Percentiles rank a stretch among this genome's conserved stretches.
Conservation (phyloP, 2,329 filamentous ascomycete species). For the Pseudocercospora fuligena region DNA sequence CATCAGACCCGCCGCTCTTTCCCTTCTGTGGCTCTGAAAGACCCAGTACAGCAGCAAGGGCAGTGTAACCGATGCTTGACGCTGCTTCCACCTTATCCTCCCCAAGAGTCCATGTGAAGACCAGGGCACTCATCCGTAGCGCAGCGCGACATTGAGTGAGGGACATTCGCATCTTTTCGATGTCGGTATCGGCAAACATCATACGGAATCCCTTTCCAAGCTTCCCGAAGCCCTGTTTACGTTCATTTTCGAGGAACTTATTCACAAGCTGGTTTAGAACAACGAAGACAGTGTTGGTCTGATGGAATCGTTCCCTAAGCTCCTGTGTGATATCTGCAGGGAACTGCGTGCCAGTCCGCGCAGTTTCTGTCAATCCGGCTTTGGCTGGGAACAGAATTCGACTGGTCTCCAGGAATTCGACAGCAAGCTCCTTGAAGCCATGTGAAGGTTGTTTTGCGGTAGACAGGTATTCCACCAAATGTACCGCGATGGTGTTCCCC, state of each 20-base stretch:
- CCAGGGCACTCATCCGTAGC: slow-evolving; percentile 56
- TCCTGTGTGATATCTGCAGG: slow-evolving; percentile 66
- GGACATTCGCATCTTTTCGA: slow-evolving; percentile 63
- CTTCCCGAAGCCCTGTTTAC: slow-evolving; percentile 64
- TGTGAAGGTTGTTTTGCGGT: slow-evolving; percentile 59
- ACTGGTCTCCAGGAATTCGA: slow-evolving; percentile 70
- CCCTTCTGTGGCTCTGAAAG: slow-evolving; percentile 27
- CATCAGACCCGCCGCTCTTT: background rate
- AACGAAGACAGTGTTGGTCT: slow-evolving; percentile 65
- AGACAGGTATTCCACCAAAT: slow-evolving; percentile 67
- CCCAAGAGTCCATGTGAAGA: slow-evolving; percentile 68
- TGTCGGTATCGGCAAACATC: slow-evolving; percentile 66
- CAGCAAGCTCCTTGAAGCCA: slow-evolving; percentile 64
- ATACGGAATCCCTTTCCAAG: slow-evolving; percentile 66
- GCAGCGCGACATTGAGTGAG: slow-evolving; percentile 65
- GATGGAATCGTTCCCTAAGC: slow-evolving; percentile 66
- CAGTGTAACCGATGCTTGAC: slow-evolving; percentile 69
- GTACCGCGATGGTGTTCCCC: slow-evolving; percentile 68
- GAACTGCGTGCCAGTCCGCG: slow-evolving; percentile 58
- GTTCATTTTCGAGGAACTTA: slow-evolving; percentile 66
- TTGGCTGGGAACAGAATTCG: slow-evolving; percentile 71
- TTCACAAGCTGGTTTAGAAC: slow-evolving; percentile 66
- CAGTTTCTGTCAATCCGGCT: slow-evolving; percentile 61
- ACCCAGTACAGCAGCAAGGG: slow-evolving; percentile 67
- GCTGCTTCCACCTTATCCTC: slow-evolving; percentile 61